A percentile compares a stretch with the other conserved stretches of the same genome.
These are phyloP conservation scores for Epichloe sibirici DNA, from an alignment of 2,329 filamentous ascomycete species.

Conservation along the genomic window DNA sequence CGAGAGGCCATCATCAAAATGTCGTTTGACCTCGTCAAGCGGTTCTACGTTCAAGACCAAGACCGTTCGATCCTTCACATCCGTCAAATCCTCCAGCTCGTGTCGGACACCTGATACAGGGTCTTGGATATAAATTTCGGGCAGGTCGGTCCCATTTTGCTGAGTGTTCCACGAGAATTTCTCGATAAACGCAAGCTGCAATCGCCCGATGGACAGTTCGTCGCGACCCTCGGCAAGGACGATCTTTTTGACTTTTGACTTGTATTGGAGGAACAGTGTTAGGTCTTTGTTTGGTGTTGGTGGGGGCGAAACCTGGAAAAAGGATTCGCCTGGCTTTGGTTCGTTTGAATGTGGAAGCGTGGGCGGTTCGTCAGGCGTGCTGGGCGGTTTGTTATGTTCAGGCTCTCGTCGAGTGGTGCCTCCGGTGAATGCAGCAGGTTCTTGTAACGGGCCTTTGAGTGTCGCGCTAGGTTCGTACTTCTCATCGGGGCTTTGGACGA, in stretches of 20 bases:
- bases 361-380: slow-evolving; percentile 12
- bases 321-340: slow-evolving; percentile 32
- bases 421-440: slow-evolving; percentile 23
- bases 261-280: slow-evolving; percentile 91
- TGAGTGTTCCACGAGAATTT: slow-evolving; percentile 99
- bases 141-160: slow-evolving; percentile 80
- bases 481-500: slow-evolving; percentile 51
- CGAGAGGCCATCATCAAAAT: slow-evolving; percentile 85
- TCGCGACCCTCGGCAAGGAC: slow-evolving; percentile 73
- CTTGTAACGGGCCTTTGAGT: slow-evolving; percentile 43
- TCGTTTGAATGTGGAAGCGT: slow-evolving; percentile 23
- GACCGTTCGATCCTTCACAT: slow-evolving; percentile 90
- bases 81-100: slow-evolving; percentile 82
- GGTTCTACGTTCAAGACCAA: slow-evolving; percentile 89
- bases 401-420: slow-evolving; percentile 8
- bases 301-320: slow-evolving; percentile 53
- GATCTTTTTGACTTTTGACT: slow-evolving; percentile 94
- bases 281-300: slow-evolving; percentile 64
- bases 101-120: slow-evolving; percentile 91
- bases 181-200: slow-evolving; percentile 95
- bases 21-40: slow-evolving; percentile 89
- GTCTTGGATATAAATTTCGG: slow-evolving; percentile 97
- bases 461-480: slow-evolving; percentile 48
- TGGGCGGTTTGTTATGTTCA: slow-evolving; percentile 9
- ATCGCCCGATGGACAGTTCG: slow-evolving; percentile 71